Base-by-base conservation (phyloP, 2,329 filamentous ascomycete species). In the Fonsecaea nubica region DNA sequence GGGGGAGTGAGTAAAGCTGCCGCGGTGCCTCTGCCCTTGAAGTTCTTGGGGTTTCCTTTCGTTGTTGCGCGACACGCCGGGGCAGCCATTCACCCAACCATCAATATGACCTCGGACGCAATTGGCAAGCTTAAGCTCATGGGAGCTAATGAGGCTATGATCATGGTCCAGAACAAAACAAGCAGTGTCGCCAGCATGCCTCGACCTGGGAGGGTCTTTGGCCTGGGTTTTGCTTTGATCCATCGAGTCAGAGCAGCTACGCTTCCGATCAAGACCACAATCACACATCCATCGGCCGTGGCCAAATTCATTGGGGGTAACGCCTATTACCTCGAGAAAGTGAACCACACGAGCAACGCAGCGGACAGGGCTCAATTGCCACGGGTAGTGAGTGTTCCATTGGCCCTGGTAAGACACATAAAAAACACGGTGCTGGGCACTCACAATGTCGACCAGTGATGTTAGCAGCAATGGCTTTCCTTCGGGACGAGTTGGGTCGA, bases 221-320 rank as follows among this genome's bases (percentile, higher is more conserved):
- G 13, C 8, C 25, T 58, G 8, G 15, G 30, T 5, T 25, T 48
- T 7, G 30, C n/a, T 35, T 15, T 59, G 18, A 30, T 30, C 10
- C 15, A 45, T 1, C 57, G 15, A 9, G 50, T 50, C 42, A n/a
- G 40, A 18, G 40, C 40, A 9, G 40, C 40, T 1, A 18, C 33
- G 32, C 32, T 25, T 25, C 30, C 13, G 7, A 4, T n/a, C 21
- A 21, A 50, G 32, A 36, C 10, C 32, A 10, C 15, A 10, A 50
- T n/a, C 25, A 3, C 38, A 10, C 30, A 33, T 13, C 32, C 57
- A 10, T 25, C 30, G 13, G 30, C 10, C 30, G 45, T 36, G 8
- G 40, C 21, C 57, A 59, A 35, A 50, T 50, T 59, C 30, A 52
- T 59, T 15, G 57, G 57, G 9, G 18, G 57, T 40, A 21, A 59